A percentile compares a stretch with the other conserved stretches of the same genome.
phyloP scores from a whole-genome alignment of 495 filamentous ascomycete genomes.

The Aspergillus affinis region DNA sequence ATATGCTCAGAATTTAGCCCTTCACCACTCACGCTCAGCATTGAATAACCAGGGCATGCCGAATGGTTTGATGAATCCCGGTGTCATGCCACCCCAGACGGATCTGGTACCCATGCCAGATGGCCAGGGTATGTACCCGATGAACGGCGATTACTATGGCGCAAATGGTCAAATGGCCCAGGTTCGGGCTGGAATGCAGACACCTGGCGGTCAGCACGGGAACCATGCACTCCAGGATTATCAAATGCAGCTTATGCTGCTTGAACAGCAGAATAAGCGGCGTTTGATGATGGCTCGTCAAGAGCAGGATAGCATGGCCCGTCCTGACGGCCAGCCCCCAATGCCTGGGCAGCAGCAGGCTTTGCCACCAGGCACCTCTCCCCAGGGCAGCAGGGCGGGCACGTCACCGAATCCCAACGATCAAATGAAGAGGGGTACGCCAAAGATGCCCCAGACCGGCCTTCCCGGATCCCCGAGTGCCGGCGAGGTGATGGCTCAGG shows the following conservation, averaged over 20 bases:
- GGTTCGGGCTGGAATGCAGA: conserved; percentile 51
- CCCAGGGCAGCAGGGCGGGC: conserved; percentile 74
- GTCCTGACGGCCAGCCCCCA: conserved; percentile 57
- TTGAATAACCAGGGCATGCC: conserved; percentile 70
- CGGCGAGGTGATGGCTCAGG: conserved; percentile 68
- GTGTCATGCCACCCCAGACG: conserved; percentile 64
- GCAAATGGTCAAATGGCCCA: conserved; percentile 58
- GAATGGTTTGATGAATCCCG: conserved; percentile 59
- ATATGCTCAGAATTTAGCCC: conserved; percentile 79
- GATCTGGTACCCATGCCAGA: conserved; percentile 81
- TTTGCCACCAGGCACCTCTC: conserved; percentile 71
- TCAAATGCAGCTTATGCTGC: conserved; percentile 98
- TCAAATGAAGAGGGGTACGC: conserved; percentile 83
- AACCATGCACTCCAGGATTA: conserved; percentile 98
- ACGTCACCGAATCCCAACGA: conserved; percentile 88
- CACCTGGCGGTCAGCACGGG: conserved; percentile 58
- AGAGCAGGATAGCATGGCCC: conserved; percentile 80
- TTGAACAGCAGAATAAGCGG: conserved; percentile 99
- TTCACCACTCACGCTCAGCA: conserved; percentile 67
- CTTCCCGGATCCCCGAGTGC: conserved; percentile 80
- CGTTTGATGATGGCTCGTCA: conserved; percentile 94
- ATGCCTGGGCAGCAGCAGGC: conserved; percentile 55
- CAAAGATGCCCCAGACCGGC: conserved; percentile 77
- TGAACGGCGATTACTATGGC: conserved; percentile 64
- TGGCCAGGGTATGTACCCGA: conserved; percentile 52